Evolutionary conservation across 2,329 filamentous ascomycete species (phyloP).

Genomic region (Pseudovirgaria hyperparasitica): DNA sequence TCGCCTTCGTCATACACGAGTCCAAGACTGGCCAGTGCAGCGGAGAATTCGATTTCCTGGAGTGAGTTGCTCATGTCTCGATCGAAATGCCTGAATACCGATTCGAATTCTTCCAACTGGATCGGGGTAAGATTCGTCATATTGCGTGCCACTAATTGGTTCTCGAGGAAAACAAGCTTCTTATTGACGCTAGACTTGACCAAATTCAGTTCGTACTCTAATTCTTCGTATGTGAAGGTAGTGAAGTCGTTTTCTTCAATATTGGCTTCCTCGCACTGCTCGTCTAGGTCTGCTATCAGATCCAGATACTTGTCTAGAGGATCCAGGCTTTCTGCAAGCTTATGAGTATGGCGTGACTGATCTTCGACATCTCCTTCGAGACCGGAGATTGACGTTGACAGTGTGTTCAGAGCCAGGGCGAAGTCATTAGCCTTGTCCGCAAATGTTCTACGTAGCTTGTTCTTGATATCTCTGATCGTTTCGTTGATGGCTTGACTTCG

Average conservation of each 20-base stretch:
- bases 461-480: conserved; percentile 97
- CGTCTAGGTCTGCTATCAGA: conserved; percentile 73
- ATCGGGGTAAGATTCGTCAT: conserved; percentile 99
- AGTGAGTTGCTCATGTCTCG: conserved; percentile 82
- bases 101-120: conserved; percentile 96
- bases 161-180: conserved; percentile 92
- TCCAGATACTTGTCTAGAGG: conserved; percentile 86
- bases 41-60: conserved; percentile 89
- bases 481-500: conserved; percentile 94
- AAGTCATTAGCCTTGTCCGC: conserved; percentile 98
- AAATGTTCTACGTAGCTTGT: conserved; percentile 79
- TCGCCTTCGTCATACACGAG: conserved; percentile 95
- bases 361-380: conserved; percentile 95
- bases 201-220: conserved; percentile 82
- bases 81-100: conserved; percentile 95
- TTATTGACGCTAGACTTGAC: conserved; percentile 89
- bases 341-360: conserved; percentile 75
- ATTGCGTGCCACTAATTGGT: conserved; percentile 93
- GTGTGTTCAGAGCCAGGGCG: conserved; percentile 84
- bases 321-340: conserved; percentile 70
- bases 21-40: conserved; percentile 85
- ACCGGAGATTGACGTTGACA: conserved; percentile 91
- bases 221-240: conserved; percentile 96
- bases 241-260: conserved; percentile 99
- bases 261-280: conserved; percentile 87